phyloP scores from a whole-genome alignment of 768 basidiomycete species.

The Rhizopogon rudus region DNA sequence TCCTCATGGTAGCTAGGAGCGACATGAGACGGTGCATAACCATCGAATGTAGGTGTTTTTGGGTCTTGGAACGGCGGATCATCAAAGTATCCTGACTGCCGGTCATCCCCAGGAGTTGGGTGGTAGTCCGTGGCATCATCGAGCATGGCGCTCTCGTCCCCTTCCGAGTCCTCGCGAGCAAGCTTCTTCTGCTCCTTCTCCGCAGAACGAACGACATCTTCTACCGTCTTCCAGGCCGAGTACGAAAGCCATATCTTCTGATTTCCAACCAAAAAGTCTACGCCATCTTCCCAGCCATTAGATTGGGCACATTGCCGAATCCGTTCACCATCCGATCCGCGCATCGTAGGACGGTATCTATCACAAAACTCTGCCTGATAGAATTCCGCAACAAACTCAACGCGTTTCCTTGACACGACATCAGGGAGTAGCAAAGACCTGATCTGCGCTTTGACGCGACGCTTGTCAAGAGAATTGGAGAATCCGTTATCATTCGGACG shows the following conservation, averaged over 20 bases:
- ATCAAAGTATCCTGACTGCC: slow-evolving; percentile 28
- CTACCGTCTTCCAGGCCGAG: slow-evolving; percentile 55
- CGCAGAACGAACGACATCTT: slow-evolving; percentile 45
- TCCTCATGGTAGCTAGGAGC: slow-evolving; percentile 28
- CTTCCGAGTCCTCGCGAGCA: slow-evolving; percentile 35
- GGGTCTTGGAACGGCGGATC: slow-evolving; percentile 26
- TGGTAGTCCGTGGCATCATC: slow-evolving; percentile 38
- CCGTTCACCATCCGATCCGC: slow-evolving; percentile 41
- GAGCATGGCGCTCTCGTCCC: slow-evolving; percentile 40
- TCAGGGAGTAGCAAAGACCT: slow-evolving; percentile 49
- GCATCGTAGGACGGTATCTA: slow-evolving; percentile 47
- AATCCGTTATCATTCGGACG: slow-evolving; percentile 63
- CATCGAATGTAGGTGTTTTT: slow-evolving; percentile 22
- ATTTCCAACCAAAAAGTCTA: slow-evolving; percentile 51
- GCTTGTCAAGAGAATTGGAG: slow-evolving; percentile 60
- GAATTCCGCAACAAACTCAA: slow-evolving; percentile 49
- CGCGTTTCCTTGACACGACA: slow-evolving; percentile 40
- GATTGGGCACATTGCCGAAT: slow-evolving; percentile 46
- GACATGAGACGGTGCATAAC: slow-evolving; percentile 17
- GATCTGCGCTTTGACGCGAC: slow-evolving; percentile 54
- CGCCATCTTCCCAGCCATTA: slow-evolving; percentile 48
- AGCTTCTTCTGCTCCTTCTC: slow-evolving; percentile 47
- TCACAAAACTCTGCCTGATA: slow-evolving; percentile 46
- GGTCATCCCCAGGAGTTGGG: slow-evolving; percentile 23
- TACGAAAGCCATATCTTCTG: slow-evolving; percentile 53